These are phyloP conservation scores for Trichosporon sp. DNA, from an alignment of 1,284 basidiomycete genomes.

Conservation along the genomic window DNA sequence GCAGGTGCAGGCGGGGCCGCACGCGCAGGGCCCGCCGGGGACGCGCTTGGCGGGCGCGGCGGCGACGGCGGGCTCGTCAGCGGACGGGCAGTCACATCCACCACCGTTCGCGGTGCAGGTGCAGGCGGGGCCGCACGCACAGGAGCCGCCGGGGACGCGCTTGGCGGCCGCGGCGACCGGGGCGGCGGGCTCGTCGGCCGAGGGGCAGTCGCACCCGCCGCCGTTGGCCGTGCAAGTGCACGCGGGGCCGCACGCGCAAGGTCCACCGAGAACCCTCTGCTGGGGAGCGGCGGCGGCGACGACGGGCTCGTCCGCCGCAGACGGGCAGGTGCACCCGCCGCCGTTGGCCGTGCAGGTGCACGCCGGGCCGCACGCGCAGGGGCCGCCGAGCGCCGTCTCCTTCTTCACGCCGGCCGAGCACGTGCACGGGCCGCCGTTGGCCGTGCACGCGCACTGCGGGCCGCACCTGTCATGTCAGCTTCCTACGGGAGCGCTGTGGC, in stretches of 20 bases:
- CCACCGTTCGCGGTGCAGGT: constrained; percentile 6
- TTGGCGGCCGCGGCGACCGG: background rate
- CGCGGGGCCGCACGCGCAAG: background rate
- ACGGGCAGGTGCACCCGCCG: background rate
- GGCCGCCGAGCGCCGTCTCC: background rate
- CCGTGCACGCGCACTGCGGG: background rate
- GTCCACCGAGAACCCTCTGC: background rate
- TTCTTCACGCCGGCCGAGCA: background rate
- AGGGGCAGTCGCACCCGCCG: background rate
- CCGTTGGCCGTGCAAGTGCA: background rate
- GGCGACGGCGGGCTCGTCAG: background rate
- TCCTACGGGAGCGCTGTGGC: background rate
- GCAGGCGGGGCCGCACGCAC: background rate
- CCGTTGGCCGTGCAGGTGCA: background rate
- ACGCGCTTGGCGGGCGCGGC: background rate
- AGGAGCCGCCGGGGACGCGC: background rate
- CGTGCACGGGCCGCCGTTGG: background rate
- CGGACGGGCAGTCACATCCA: background rate
- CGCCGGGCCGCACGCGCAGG: background rate
- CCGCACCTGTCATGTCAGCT: background rate
- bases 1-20: background rate
- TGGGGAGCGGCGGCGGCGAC: background rate
- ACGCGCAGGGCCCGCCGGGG: background rate
- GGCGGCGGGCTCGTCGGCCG: background rate
- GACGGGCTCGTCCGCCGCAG: background rate